These are phyloP conservation scores for Arthrobotrys entomopaga DNA, from an alignment of 2,329 filamentous ascomycete species.

Conservation along the genomic window DNA sequence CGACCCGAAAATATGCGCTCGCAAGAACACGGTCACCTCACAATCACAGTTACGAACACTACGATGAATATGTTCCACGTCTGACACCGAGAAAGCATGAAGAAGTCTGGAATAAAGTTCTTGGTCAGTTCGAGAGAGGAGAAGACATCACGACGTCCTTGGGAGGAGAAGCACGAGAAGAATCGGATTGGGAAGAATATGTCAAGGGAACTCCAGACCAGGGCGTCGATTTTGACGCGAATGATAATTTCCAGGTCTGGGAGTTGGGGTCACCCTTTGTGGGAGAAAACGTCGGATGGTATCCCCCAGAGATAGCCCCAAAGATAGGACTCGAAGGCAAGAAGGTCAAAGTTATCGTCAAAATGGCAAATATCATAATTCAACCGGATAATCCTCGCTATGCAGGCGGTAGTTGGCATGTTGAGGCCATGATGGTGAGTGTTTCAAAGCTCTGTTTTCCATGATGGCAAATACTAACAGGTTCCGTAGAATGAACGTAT, in stretches of 20 bases:
- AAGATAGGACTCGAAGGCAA: conserved; percentile 57
- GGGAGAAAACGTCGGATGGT: conserved; percentile 28
- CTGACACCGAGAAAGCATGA: conserved; percentile 6
- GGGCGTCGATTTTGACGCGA: not conserved
- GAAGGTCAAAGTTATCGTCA: conserved; percentile 72
- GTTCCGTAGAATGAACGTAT: conserved; percentile 71
- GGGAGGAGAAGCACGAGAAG: not conserved
- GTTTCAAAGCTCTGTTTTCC: not conserved
- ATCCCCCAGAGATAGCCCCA: conserved; percentile 13
- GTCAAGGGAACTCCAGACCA: no score
- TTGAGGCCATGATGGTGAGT: conserved; percentile 65
- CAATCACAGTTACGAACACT: conserved; percentile 1
- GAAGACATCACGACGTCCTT: conserved; percentile 30
- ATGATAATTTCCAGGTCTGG: conserved; percentile 9
- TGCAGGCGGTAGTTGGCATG: conserved; percentile 68
- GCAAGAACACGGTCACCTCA: not conserved
- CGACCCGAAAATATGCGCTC: not conserved
- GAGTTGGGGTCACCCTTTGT: conserved; percentile 12
- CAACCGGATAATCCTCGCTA: conserved; percentile 68
- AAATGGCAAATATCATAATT: conserved; percentile 70
- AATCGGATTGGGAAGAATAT: no score
- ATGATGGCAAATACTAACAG: not conserved
- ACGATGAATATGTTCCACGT: conserved; percentile 22
- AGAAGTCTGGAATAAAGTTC: conserved; percentile 16
- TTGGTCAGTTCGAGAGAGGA: conserved; percentile 33